phyloP scores from a whole-genome alignment of 108 stramenopile species.

The Discostella pseudostelligera region DNA sequence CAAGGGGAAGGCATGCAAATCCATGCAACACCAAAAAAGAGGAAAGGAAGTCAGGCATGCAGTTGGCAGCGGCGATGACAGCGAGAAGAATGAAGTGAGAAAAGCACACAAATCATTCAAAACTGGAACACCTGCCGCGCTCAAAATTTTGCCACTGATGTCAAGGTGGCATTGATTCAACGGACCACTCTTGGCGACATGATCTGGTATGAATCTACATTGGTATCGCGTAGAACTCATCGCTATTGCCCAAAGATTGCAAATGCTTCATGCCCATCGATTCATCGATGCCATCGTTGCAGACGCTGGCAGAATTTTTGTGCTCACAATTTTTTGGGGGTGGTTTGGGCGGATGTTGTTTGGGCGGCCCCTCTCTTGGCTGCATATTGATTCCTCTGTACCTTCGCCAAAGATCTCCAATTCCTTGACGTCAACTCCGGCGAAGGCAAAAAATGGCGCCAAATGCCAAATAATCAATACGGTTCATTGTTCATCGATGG shows the following conservation, averaged over 20 bases:
- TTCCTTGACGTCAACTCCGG: too few species aligned
- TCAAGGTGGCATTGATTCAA: not conserved
- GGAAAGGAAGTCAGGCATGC: too few species aligned
- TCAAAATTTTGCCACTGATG: not conserved
- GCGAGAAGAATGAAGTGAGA: not conserved
- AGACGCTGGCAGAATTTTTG: too few species aligned
- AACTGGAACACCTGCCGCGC: not conserved
- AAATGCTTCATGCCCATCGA: too few species aligned
- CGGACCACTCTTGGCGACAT: not conserved
- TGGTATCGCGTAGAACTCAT: not conserved
- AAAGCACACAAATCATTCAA: not conserved
- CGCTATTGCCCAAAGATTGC: not conserved
- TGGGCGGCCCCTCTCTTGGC: too few species aligned
- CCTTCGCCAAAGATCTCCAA: too few species aligned
- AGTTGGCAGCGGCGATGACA: not conserved
- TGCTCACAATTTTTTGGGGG: not conserved
- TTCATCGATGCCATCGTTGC: too few species aligned
- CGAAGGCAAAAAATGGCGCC: too few species aligned
- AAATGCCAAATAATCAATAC: too few species aligned
- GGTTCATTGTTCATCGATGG: too few species aligned
- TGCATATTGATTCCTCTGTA: too few species aligned
- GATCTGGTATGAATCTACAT: not conserved
- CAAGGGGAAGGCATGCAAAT: not conserved
- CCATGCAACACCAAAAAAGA: too few species aligned
- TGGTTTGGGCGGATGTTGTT: not conserved